A percentile compares a stretch with the other conserved stretches of the same genome.
These are phyloP conservation scores for Lipomyces anomalus DNA, from an alignment of 805 yeast genomes.

Conservation along the genomic window DNA sequence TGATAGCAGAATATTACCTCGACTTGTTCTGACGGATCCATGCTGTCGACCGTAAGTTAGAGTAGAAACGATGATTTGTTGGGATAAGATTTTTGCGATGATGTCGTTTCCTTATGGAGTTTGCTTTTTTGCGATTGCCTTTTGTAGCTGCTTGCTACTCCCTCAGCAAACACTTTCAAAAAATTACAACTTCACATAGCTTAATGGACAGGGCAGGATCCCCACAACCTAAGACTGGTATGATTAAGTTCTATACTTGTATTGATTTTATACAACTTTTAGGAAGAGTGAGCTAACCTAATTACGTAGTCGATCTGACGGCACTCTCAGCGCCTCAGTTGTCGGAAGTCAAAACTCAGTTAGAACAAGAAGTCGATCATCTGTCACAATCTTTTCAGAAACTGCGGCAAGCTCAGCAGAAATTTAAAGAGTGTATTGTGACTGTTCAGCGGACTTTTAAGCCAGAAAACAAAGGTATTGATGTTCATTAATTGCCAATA, in stretches of 20 bases:
- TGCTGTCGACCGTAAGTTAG: not conserved
- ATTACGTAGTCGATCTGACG: slow-evolving; percentile 58
- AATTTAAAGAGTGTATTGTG: slow-evolving; percentile 72
- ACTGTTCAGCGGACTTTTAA: slow-evolving; percentile 55
- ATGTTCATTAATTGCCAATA: not conserved
- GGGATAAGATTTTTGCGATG: too few relatives aligned
- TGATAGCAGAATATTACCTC: slow-evolving; percentile 11
- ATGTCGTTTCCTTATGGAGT: too few relatives aligned
- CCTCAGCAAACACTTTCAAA: too few relatives aligned
- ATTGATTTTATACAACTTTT: too few relatives aligned
- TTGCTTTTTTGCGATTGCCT: too few relatives aligned
- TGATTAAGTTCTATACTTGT: too few relatives aligned
- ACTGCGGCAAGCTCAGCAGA: slow-evolving; percentile 70
- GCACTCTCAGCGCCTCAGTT: slow-evolving; percentile 79
- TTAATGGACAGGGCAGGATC: too few relatives aligned
- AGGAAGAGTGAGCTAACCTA: too few relatives aligned
- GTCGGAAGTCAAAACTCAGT: slow-evolving; percentile 70
- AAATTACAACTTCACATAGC: too few relatives aligned
- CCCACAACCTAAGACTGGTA: too few relatives aligned
- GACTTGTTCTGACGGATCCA: slow-evolving; percentile 14
- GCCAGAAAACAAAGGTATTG: slow-evolving; percentile 36
- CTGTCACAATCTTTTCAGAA: slow-evolving; percentile 80
- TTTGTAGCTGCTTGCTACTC: too few relatives aligned
- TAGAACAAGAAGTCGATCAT: slow-evolving; percentile 82
- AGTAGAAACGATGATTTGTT: too few relatives aligned